Evolutionary conservation across 2,329 filamentous ascomycete species (phyloP).

Genomic region (Penicillium sp.): DNA sequence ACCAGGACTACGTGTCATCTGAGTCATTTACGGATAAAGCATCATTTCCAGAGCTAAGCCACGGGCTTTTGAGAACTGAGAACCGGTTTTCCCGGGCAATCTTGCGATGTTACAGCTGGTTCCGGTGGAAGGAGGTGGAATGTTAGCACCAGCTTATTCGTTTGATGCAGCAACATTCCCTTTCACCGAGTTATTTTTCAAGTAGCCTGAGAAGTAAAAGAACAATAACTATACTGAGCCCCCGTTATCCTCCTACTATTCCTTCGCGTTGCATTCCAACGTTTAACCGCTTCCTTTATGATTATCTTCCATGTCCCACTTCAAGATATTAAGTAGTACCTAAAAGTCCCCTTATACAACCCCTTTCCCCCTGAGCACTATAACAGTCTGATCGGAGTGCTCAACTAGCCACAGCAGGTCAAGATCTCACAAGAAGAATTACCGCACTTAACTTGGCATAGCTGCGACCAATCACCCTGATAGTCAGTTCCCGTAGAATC

Average conservation of each 20-base stretch:
- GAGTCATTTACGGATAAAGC: not conserved
- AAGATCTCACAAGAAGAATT: not conserved
- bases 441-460: slow-evolving; percentile 4
- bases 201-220: not conserved
- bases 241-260: not conserved
- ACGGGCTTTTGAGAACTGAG: not conserved
- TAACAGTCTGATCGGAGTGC: not conserved
- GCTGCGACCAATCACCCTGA: not conserved
- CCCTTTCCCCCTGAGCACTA: not conserved
- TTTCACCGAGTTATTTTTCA: not conserved
- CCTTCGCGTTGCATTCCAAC: not conserved
- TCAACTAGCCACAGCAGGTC: slow-evolving; percentile 6
- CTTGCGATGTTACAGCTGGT: not conserved
- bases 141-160: not conserved
- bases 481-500: not conserved
- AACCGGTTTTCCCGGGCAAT: not conserved
- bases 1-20: not conserved
- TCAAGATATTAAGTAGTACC: not conserved
- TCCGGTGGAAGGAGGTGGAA: not conserved
- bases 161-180: not conserved
- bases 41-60: not conserved
- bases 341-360: not conserved
- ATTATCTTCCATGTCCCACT: not conserved
- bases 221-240: not conserved
- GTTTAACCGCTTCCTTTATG: not conserved